Evolutionary conservation across 2,329 filamentous ascomycete species (phyloP).

Genomic region (Aureobasidium sp.): DNA sequence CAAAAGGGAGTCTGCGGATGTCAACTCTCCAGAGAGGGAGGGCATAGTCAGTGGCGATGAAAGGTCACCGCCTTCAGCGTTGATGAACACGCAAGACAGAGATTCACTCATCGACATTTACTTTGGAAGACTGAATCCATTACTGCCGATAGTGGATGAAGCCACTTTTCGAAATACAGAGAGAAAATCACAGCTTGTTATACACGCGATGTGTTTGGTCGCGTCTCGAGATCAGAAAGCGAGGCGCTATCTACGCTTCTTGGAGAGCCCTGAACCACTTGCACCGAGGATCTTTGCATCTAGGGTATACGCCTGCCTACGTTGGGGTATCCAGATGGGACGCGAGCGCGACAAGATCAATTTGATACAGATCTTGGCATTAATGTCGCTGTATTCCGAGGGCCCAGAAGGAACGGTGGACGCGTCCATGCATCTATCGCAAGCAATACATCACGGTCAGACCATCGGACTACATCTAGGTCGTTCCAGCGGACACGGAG

Average conservation of each 20-base stretch:
- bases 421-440: conserved; percentile 43
- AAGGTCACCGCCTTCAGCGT: conserved; percentile 22
- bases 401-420: conserved; percentile 34
- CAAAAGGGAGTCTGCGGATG: conserved; percentile 11
- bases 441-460: conserved; percentile 45
- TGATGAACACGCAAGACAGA: conserved; percentile 29
- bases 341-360: conserved; percentile 40
- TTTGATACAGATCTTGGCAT: conserved; percentile 40
- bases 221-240: conserved; percentile 42
- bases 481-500: conserved; percentile 53
- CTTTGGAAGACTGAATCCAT: conserved; percentile 39
- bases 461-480: conserved; percentile 47
- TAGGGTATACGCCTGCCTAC: conserved; percentile 37
- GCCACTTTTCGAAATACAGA: conserved; percentile 35
- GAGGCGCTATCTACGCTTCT: conserved; percentile 33
- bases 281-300: conserved; percentile 40
- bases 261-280: conserved; percentile 23
- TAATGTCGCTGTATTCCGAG: conserved; percentile 43
- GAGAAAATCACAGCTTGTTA: conserved; percentile 32
- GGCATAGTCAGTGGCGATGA: conserved; percentile 23
- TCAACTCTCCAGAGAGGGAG: conserved; percentile 22
- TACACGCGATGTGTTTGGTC: conserved; percentile 42
- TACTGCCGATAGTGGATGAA: conserved; percentile 42
- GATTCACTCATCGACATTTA: conserved; percentile 39
- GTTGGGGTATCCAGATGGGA: conserved; percentile 35